Percentiles rank a stretch among this genome's conserved stretches.
Evolutionary conservation across 805 yeast species (phyloP).

Genomic region (Candida boleticola): DNA sequence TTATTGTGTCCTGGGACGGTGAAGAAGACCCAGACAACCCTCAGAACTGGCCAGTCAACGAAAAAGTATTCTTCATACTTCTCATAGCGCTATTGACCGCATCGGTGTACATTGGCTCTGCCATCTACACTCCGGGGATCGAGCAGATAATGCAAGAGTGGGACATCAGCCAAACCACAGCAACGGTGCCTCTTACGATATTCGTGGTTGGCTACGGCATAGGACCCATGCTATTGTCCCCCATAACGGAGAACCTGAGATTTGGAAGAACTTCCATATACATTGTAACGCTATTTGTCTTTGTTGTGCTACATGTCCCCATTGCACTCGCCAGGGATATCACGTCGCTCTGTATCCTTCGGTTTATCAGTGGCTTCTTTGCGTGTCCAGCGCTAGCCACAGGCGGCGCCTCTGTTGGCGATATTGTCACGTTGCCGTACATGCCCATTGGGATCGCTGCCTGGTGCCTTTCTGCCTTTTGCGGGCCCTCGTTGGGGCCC

Average conservation of each 20-base stretch:
- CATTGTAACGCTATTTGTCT: constrained; percentile 39
- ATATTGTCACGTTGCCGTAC: constrained; percentile 37
- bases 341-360: constrained; percentile 44
- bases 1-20: constrained; percentile 21
- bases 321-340: constrained; percentile 45
- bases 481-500: constrained; percentile 59
- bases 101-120: too few species aligned
- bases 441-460: constrained; percentile 46
- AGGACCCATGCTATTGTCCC: constrained; percentile 54
- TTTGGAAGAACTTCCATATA: constrained; percentile 48
- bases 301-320: constrained; percentile 48
- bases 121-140: too few species aligned
- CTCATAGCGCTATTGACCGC: constrained; percentile 43
- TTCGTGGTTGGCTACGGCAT: constrained; percentile 55
- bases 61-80: constrained; percentile 33
- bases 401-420: too few species aligned
- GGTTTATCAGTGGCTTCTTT: constrained; percentile 52
- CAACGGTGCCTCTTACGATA: constrained; percentile 44
- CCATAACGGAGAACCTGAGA: constrained; percentile 48
- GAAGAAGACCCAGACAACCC: constrained; percentile 49
- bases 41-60: constrained; percentile 42
- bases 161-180: constrained; percentile 36
- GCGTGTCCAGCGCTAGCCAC: constrained; percentile 56
- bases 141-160: constrained; percentile 39
- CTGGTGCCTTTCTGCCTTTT: constrained; percentile 54